Conservation (phyloP, 1,284 basidiomycete genomes). For the Mrakiaceae sp. region DNA sequence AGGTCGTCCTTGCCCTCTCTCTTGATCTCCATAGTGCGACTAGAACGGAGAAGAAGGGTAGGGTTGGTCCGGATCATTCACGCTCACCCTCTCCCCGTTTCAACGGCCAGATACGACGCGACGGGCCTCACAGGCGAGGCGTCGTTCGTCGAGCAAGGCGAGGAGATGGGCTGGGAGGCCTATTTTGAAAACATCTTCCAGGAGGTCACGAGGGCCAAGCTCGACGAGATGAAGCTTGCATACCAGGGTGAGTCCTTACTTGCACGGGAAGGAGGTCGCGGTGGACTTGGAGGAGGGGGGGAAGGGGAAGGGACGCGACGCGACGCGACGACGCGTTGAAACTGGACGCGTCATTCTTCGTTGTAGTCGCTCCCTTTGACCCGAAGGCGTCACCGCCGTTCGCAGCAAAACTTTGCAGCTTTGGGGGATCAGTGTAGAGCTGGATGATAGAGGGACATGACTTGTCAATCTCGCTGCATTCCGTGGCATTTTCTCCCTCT, state of each 20-base stretch:
- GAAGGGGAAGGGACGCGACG: neutral
- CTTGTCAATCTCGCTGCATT: too few species aligned
- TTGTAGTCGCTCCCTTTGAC: too few species aligned
- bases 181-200: slow-evolving; percentile 87
- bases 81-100: neutral
- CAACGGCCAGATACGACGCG: slow-evolving; percentile 48
- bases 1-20: neutral
- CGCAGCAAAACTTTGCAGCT: too few species aligned
- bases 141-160: slow-evolving; percentile 48
- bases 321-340: too few species aligned
- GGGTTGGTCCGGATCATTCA: too few species aligned
- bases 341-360: too few species aligned
- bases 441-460: too few species aligned
- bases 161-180: slow-evolving; percentile 78
- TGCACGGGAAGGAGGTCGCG: neutral
- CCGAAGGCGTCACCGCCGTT: too few species aligned
- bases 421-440: too few species aligned
- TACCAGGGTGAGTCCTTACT: slow-evolving; percentile 60
- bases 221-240: slow-evolving; percentile 79
- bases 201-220: slow-evolving; percentile 63
- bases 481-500: too few species aligned
- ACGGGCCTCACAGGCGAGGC: slow-evolving; percentile 75
- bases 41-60: too few species aligned
- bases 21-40: neutral
- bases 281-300: neutral